Evolutionary conservation across 1,284 basidiomycete species (phyloP).

Genomic region (Dichomitus squalens): DNA sequence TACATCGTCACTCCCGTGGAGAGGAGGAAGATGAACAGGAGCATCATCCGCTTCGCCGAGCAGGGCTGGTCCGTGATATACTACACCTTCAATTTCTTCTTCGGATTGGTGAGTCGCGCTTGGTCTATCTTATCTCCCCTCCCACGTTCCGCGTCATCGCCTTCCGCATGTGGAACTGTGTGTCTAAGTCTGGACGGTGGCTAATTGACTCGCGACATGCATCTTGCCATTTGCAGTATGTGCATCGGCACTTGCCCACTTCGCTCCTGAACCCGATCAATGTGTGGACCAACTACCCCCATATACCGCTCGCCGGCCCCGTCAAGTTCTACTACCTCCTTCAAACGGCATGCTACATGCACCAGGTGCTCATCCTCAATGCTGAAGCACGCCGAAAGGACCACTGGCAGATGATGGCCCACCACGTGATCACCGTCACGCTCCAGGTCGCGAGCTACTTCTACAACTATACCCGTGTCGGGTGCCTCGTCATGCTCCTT

Average conservation of each 20-base stretch:
- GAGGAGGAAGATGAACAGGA: slow-evolving; percentile 62
- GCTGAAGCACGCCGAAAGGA: slow-evolving; percentile 94
- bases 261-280: slow-evolving; percentile 65
- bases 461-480: slow-evolving; percentile 86
- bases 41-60: slow-evolving; percentile 88
- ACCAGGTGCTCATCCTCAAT: slow-evolving; percentile 91
- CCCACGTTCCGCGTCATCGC: background rate
- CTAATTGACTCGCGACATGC: background rate
- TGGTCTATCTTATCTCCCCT: background rate
- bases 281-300: slow-evolving; percentile 86
- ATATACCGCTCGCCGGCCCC: slow-evolving; percentile 73
- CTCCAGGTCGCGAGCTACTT: slow-evolving; percentile 82
- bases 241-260: slow-evolving; percentile 77
- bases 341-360: slow-evolving; percentile 92
- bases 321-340: slow-evolving; percentile 92
- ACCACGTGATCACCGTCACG: slow-evolving; percentile 89
- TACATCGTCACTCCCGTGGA: slow-evolving; percentile 38
- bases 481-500: slow-evolving; percentile 84
- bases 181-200: no score
- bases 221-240: slow-evolving; percentile 55
- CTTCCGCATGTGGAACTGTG: background rate
- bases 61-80: slow-evolving; percentile 92
- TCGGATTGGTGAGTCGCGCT: slow-evolving; percentile 90
- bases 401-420: slow-evolving; percentile 94
- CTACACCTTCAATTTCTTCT: slow-evolving; percentile 73